Conservation (phyloP, 306 rosid species). For the Begonia fuchsioides region DNA sequence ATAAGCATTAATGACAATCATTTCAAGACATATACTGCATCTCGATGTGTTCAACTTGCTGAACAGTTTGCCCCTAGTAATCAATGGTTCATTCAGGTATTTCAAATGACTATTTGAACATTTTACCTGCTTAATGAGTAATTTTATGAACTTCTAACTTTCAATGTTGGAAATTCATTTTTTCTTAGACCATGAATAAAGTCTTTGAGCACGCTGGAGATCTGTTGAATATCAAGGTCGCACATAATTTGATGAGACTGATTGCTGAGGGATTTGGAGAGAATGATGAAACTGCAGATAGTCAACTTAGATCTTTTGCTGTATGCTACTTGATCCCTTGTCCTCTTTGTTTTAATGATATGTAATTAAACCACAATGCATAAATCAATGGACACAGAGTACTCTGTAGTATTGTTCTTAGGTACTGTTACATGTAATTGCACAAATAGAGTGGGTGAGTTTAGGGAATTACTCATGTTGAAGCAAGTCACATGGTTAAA, state of each 20-base stretch:
- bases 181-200: constrained; percentile 84
- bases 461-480: too few species aligned
- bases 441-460: too few species aligned
- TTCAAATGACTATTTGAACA: neutral
- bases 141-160: neutral
- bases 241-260: constrained; percentile 93
- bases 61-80: constrained; percentile 96
- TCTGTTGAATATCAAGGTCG: constrained; percentile 87
- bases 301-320: constrained; percentile 92
- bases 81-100: constrained; percentile 96
- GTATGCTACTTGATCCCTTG: constrained; percentile 34
- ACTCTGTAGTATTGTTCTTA: too few species aligned
- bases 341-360: neutral
- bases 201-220: constrained; percentile 99
- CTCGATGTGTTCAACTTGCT: constrained; percentile 92
- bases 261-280: constrained; percentile 98
- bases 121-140: constrained; percentile 10
- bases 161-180: neutral
- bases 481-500: too few species aligned
- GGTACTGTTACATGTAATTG: too few species aligned
- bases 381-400: too few species aligned
- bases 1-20: constrained; percentile 78
- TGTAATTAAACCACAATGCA: too few species aligned
- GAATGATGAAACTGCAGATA: constrained; percentile 68
- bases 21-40: constrained; percentile 85